Evolutionary conservation across 495 filamentous ascomycete genomes (phyloP), one percentile per base, ranked within the genome.

Genomic region (Hypoxylon trugodes): DNA sequence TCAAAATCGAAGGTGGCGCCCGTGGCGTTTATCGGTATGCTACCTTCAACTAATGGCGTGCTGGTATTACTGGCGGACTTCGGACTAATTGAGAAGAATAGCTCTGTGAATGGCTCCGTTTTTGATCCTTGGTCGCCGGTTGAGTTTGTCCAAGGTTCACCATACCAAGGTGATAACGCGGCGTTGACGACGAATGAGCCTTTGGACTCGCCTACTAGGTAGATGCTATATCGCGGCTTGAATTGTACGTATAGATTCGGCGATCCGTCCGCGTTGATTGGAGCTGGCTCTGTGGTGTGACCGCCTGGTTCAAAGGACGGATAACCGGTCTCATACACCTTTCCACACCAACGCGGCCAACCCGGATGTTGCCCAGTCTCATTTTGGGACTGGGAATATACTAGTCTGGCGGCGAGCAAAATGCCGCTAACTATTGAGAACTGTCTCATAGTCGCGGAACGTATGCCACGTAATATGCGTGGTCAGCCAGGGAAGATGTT

Each of bases 101-200:
- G 52, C 10, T 61, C 61, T 26, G 69, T 68, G 45, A 60, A 66
- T 12, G 61, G 65, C 9, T 70, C 63, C 10, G 46, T 36, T 9
- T 2, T 22, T 0, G 69, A 50, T 36, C 32, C 37, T 32, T 53
- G 61, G 55, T 62, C 42, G 22, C 42, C 38, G 35, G 67, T 54
- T 18, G 56, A 63, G 33, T 79, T 72, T 12, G 64, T 69, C 74
- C 74, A 84, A 0, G 76, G 73, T 10, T 62, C 61, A 0, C 85
- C 86, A 30, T 74, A 68, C 49, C 73, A 80, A 43, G 78, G 75
- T 2, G 86, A 89, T 5, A 88, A 66, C 21, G 66, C 67, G 3
- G 88, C 81, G 61, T 85, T 82, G 22, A 91, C 76, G 35, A 90
- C 80, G 32, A 90, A 86, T 6, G 83, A 80, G 6, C 77, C 87